Conservation (phyloP, 2,329 filamentous ascomycete genomes). For the Fusarium papillatum region DNA sequence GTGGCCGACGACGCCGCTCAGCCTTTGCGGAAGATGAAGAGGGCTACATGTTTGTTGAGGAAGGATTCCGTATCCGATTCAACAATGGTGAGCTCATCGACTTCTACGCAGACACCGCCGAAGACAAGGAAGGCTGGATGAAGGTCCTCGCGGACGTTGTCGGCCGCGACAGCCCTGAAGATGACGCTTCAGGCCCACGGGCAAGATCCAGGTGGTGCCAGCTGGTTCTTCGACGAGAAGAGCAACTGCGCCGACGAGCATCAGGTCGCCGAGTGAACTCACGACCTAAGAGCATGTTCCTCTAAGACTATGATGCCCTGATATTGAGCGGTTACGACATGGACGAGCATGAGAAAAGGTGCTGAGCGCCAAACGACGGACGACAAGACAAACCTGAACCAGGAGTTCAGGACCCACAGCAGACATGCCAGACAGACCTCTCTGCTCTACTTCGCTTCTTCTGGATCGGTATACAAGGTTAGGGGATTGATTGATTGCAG, state of each 20-base stretch:
- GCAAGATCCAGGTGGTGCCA: constrained; percentile 76
- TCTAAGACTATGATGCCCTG: constrained; percentile 49
- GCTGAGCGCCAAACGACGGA: constrained; percentile 37
- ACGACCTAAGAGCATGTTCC: constrained; percentile 70
- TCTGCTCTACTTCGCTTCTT: constrained; percentile 38
- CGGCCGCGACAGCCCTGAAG: constrained; percentile 66
- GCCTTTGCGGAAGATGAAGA: constrained; percentile 99
- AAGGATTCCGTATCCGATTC: constrained; percentile 98
- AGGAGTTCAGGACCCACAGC: constrained; percentile 42
- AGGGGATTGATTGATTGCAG: constrained; percentile 26
- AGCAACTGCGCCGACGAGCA: constrained; percentile 67
- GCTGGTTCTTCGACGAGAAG: constrained; percentile 74
- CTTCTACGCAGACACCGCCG: constrained; percentile 93
- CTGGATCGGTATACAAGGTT: constrained; percentile 35
- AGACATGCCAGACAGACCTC: constrained; percentile 39
- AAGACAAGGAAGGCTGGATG: constrained; percentile 97
- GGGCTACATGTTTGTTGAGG: constrained; percentile 99
- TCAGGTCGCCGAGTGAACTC: constrained; percentile 67
- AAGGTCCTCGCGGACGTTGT: constrained; percentile 82
- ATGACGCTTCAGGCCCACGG: constrained; percentile 57
- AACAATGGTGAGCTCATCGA: constrained; percentile 99
- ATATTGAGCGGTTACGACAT: constrained; percentile 17
- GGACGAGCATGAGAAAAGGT: constrained; percentile 39
- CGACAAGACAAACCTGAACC: constrained; percentile 39
- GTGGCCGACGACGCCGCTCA: constrained; percentile 87